Percentiles rank a stretch among this genome's conserved stretches.
Evolutionary conservation across 305 asterid genomes (phyloP).

Genomic region (Fraxinus baroniana): DNA sequence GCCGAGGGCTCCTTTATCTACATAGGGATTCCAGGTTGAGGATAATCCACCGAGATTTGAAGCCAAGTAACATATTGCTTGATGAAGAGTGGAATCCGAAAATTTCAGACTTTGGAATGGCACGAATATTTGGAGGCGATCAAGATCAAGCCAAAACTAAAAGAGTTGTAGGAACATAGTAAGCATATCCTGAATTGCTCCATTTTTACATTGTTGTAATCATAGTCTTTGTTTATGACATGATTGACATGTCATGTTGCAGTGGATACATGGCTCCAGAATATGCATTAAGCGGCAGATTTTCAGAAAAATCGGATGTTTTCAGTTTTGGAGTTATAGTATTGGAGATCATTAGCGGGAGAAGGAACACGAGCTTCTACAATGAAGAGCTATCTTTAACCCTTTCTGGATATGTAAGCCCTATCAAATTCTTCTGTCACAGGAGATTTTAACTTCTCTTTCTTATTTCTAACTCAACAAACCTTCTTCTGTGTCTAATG

Average conservation of each 20-base stretch:
- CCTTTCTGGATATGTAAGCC: conserved; percentile 35
- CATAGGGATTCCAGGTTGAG: conserved; percentile 26
- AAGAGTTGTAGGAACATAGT: conserved; percentile 30
- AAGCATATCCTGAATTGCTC: not conserved
- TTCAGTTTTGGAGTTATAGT: conserved; percentile 35
- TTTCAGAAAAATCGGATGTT: conserved; percentile 38
- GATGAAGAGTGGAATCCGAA: conserved; percentile 23
- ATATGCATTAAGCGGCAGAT: conserved; percentile 34
- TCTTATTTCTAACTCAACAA: not conserved
- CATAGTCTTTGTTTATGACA: not conserved
- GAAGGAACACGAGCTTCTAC: conserved; percentile 26
- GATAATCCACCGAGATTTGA: conserved; percentile 25
- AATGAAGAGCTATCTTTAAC: conserved; percentile 15
- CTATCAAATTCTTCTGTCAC: not conserved
- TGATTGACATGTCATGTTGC: not conserved
- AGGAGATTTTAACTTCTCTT: not conserved
- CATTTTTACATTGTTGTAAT: not conserved
- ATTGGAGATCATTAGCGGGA: conserved; percentile 33
- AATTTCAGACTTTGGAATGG: conserved; percentile 31
- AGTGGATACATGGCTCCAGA: conserved; percentile 42
- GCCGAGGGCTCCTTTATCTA: conserved; percentile 26
- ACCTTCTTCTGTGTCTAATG: not conserved
- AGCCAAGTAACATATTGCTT: conserved; percentile 26
- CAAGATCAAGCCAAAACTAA: conserved; percentile 22
- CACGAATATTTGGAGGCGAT: conserved; percentile 21